These are phyloP conservation scores for Smallanthus sonchifolius DNA, from an alignment of 129 eudicot genomes.

Conservation along the genomic window DNA sequence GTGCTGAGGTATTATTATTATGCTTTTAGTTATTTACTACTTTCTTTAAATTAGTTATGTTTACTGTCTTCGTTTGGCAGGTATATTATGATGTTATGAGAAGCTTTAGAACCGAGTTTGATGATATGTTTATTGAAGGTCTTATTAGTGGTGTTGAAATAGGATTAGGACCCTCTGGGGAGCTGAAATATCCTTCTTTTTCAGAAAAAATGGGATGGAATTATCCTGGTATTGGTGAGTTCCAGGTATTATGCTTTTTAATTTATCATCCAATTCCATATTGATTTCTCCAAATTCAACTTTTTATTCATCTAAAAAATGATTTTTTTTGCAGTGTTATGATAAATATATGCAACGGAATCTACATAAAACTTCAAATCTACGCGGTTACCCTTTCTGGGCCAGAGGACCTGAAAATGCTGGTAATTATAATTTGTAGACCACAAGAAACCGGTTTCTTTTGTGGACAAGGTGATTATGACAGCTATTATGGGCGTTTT, in stretches of 20 bases:
- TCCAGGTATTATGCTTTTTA: conserved; percentile 34
- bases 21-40: not conserved
- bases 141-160: conserved; percentile 39
- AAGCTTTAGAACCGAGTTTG: conserved; percentile 50
- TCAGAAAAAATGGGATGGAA: conserved; percentile 46
- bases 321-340: conserved; percentile 38
- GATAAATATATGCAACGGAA: conserved; percentile 42
- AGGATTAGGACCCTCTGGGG: conserved; percentile 43
- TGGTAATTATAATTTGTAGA: conserved; percentile 39
- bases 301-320: not conserved
- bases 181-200: conserved; percentile 46
- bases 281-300: not conserved
- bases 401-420: conserved; percentile 46
- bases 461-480: conserved; percentile 51
- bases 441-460: conserved; percentile 48
- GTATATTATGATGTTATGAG: conserved; percentile 47
- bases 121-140: conserved; percentile 47
- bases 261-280: not conserved
- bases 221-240: conserved; percentile 61
- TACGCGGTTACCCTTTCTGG: conserved; percentile 45
- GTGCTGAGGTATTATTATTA: conserved; percentile 41
- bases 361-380: conserved; percentile 34
- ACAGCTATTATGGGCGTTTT: conserved; percentile 44
- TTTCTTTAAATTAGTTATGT: not conserved
- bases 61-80: conserved; percentile 16